A percentile compares a stretch with the other conserved stretches of the same genome.
Evolutionary conservation across 2,329 filamentous ascomycete genomes (phyloP).

Genomic region (Cercospora citrullina): DNA sequence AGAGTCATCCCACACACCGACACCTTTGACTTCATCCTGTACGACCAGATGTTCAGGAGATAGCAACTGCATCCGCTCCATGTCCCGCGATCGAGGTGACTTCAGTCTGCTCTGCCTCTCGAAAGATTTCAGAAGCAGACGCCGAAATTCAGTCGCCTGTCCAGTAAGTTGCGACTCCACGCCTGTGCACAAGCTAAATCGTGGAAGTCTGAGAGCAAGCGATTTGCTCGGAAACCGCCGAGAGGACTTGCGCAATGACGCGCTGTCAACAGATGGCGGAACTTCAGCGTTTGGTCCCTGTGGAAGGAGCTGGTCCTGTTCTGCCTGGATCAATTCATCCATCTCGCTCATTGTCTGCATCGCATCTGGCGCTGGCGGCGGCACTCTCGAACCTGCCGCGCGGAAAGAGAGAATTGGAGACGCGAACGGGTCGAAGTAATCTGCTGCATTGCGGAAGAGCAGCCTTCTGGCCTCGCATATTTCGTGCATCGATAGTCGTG

Average conservation of each 20-base stretch:
- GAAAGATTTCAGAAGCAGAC: conserved; percentile 44
- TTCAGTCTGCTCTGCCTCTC: conserved; percentile 33
- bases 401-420: conserved; percentile 55
- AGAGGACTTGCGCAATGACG: conserved; percentile 34
- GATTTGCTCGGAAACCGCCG: conserved; percentile 47
- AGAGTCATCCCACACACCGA: conserved; percentile 30
- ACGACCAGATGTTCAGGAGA: conserved; percentile 34
- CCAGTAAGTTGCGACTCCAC: conserved; percentile 41
- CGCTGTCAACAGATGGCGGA: background rate
- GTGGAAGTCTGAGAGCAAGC: conserved; percentile 43
- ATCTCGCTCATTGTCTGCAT: conserved; percentile 36
- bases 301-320: conserved; percentile 35
- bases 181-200: conserved; percentile 45
- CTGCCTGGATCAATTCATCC: conserved; percentile 32
- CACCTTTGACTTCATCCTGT: conserved; percentile 39
- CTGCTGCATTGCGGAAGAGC: conserved; percentile 46
- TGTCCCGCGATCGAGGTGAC: background rate
- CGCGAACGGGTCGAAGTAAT: conserved; percentile 53
- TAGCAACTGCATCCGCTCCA: conserved; percentile 21
- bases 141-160: conserved; percentile 46
- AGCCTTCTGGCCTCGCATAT: conserved; percentile 40
- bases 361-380: conserved; percentile 12
- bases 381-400: conserved; percentile 41
- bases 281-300: background rate
- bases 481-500: background rate